Evolutionary conservation across 306 rosid species (phyloP).

Genomic region (Lathyrus sativus): DNA sequence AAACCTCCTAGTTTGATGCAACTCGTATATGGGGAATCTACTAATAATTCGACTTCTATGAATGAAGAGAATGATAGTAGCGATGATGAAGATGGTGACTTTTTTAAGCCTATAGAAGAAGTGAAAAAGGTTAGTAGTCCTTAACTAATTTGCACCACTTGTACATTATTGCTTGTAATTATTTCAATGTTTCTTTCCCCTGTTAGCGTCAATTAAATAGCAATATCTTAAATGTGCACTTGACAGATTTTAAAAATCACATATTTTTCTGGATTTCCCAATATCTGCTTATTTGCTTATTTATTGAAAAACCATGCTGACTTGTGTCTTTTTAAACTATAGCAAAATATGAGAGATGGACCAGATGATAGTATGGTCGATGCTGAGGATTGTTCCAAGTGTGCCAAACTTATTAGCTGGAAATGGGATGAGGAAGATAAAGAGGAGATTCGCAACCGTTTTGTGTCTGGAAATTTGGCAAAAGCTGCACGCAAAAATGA

Average conservation of each 20-base stretch:
- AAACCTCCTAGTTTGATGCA: constrained; percentile 74
- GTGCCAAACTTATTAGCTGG: constrained; percentile 43
- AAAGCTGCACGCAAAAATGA: constrained; percentile 77
- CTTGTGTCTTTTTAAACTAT: constrained; percentile 30
- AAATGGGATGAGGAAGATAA: constrained; percentile 58
- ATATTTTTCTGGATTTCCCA: constrained; percentile 10
- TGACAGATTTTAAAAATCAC: not conserved
- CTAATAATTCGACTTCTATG: constrained; percentile 35
- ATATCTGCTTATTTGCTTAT: constrained; percentile 25
- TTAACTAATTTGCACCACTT: constrained; percentile 29
- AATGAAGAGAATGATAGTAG: constrained; percentile 52
- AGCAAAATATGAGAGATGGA: constrained; percentile 50
- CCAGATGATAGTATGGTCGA: constrained; percentile 51
- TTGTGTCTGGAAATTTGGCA: constrained; percentile 89
- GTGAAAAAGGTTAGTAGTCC: constrained; percentile 66
- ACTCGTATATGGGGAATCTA: constrained; percentile 79
- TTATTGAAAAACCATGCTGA: constrained; percentile 29
- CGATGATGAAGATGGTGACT: constrained; percentile 71
- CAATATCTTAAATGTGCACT: constrained; percentile 14
- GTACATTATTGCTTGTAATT: constrained; percentile 8
- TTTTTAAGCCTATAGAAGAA: constrained; percentile 78
- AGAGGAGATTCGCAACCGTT: constrained; percentile 67
- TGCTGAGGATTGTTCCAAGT: constrained; percentile 81
- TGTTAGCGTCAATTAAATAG: not conserved
- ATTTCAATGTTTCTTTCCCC: constrained; percentile 11